Conservation (phyloP, 108 stramenopile genomes). For the Schizochytrium sp. region DNA sequence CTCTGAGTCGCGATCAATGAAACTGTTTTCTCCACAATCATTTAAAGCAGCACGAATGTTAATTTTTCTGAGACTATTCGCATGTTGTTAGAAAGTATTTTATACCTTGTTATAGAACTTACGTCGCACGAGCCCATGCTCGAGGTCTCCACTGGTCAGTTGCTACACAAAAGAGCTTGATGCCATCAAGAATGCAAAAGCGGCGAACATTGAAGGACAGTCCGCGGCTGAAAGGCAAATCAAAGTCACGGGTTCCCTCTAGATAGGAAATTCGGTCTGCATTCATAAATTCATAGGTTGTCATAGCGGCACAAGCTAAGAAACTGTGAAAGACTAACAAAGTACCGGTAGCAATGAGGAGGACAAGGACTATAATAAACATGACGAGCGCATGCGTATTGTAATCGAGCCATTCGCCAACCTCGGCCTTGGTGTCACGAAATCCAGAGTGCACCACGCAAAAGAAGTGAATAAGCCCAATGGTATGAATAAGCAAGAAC, state of each 20-base stretch:
- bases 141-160: conserved; percentile 11
- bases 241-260: not conserved
- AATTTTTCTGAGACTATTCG: not conserved
- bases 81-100: not conserved
- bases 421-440: not conserved
- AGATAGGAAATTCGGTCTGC: conserved; percentile 63
- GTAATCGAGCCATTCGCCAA: not conserved
- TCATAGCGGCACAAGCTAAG: conserved; percentile 65
- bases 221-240: conserved; percentile 60
- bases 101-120: not conserved
- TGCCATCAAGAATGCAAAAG: conserved; percentile 59
- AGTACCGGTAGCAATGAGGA: conserved; percentile 18
- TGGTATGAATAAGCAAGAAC: conserved; percentile 78
- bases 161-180: not conserved
- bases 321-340: conserved; percentile 66
- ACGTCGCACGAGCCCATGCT: not conserved
- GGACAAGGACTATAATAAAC: conserved; percentile 56
- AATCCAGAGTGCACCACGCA: conserved; percentile 66
- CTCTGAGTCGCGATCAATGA: conserved; percentile 57
- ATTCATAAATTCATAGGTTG: conserved; percentile 65
- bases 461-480: conserved; percentile 70
- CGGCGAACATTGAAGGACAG: not conserved
- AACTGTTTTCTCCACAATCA: no score
- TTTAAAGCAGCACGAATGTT: not conserved
- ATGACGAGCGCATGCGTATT: conserved; percentile 57